Percentiles rank a stretch among this genome's conserved stretches.
Conservation (phyloP, 176 grass and related monocot genomes). For the Ensete ventricosum region DNA sequence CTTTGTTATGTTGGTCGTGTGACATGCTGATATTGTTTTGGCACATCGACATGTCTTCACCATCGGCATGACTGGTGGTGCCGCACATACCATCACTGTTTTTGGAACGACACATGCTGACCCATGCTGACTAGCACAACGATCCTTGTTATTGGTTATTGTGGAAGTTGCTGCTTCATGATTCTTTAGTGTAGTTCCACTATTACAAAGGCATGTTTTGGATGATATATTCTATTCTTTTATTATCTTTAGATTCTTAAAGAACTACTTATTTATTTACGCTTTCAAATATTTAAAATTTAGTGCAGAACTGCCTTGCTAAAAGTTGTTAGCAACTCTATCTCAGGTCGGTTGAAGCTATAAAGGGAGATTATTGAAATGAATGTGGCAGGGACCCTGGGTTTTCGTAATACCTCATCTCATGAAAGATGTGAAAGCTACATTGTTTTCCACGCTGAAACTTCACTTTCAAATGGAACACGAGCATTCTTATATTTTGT, state of each 20-base stretch:
- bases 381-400: neutral
- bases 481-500: constrained; percentile 36
- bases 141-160: no score
- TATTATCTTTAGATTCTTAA: neutral
- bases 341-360: neutral
- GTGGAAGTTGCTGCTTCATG: no score
- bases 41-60: no score
- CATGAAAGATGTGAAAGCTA: constrained; percentile 31
- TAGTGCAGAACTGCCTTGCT: neutral
- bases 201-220: neutral
- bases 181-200: no score
- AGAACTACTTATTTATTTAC: neutral
- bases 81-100: no score
- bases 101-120: no score
- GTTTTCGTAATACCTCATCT: neutral
- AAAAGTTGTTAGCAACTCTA: neutral
- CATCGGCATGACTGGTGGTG: no score
- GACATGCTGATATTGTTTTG: no score
- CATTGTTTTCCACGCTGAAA: constrained; percentile 44
- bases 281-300: neutral
- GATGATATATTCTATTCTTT: neutral
- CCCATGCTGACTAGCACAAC: no score
- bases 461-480: constrained; percentile 34
- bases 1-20: no score
- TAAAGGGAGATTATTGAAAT: neutral